Evolutionary conservation across 2,329 filamentous ascomycete genomes (phyloP), one percentile per base, ranked within the genome.

Genomic region (Colletotrichum trifolii): DNA sequence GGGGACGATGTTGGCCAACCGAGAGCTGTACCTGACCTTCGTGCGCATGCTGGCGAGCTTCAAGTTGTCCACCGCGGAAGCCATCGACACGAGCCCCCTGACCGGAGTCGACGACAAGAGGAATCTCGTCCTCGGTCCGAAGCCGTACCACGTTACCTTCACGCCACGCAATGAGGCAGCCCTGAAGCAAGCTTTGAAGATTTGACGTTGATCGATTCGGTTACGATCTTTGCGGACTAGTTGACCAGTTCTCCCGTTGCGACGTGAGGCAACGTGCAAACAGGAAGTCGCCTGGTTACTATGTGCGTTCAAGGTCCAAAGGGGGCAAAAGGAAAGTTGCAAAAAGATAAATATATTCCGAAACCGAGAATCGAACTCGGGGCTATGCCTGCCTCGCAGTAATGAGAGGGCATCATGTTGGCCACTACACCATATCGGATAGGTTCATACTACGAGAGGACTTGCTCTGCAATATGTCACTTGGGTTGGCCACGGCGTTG

Each of bases 11-110:
- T 76, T 87, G 25, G 84, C 82, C 0, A 84, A 84, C 67, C 81
- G 83, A 6, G 83, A 85, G 63, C 78, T 86, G 4, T 86, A 83
- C 72, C 83, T 82, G 3, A 81, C 82, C 0, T 85, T 85, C 65
- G 69, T 85, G 45, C 79, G 84, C 3, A 75, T 86, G 52, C 79
- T 86, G 60, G 78, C 78, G 8, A 81, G 82, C 2, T 86, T 85
- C 70, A 74, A 77, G 40, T 81, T 87, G 67, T 72, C 80, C 1
- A 71, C 74, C 2, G 71, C 72, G 1, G 66, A 68, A 5, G 60
- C 47, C 17, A 66, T 61, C 15, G 47, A 57, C 42, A 43, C 56
- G 3, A 54, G 55, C 25, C 62, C 64, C 17, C 34, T 65, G 9
- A 65, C 62, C 10, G 62, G 62, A 2, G 57, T 53, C 35, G 62